These are phyloP conservation scores for Ettlia oleoabundans DNA, from an alignment of 139 green algal genomes.

Conservation along the genomic window DNA sequence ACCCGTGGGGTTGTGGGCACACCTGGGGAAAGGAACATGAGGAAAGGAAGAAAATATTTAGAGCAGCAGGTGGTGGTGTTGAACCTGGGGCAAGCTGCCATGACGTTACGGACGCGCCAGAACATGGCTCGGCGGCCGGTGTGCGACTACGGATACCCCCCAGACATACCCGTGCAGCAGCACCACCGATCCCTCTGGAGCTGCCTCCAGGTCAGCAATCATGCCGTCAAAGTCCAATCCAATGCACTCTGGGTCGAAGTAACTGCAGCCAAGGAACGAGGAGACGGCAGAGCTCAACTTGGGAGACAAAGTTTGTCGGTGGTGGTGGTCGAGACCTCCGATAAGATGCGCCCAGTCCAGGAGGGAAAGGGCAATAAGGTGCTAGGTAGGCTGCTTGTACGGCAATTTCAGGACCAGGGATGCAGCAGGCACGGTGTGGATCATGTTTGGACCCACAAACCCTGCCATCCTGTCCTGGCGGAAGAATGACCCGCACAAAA, in stretches of 20 bases:
- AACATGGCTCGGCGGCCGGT: no score
- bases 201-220: slow-evolving; percentile 85
- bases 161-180: slow-evolving; percentile 97
- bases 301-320: neutral
- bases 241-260: slow-evolving; percentile 94
- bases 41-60: no score
- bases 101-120: no score
- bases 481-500: no score
- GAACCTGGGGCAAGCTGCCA: no score
- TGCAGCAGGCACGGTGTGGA: no score
- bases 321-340: neutral
- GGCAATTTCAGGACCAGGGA: no score
- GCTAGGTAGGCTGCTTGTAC: no score
- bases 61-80: neutral
- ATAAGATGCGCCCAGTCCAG: neutral
- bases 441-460: no score
- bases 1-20: slow-evolving; percentile 98
- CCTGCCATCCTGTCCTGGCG: no score
- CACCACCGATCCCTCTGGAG: slow-evolving; percentile 90
- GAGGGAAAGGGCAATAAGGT: no score
- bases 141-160: no score
- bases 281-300: neutral
- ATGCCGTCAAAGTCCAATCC: slow-evolving; percentile 97
- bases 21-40: slow-evolving; percentile 76
- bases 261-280: slow-evolving; percentile 54